phyloP scores from a whole-genome alignment of 257 asterid species.

The Solanum pinnatisectum region DNA sequence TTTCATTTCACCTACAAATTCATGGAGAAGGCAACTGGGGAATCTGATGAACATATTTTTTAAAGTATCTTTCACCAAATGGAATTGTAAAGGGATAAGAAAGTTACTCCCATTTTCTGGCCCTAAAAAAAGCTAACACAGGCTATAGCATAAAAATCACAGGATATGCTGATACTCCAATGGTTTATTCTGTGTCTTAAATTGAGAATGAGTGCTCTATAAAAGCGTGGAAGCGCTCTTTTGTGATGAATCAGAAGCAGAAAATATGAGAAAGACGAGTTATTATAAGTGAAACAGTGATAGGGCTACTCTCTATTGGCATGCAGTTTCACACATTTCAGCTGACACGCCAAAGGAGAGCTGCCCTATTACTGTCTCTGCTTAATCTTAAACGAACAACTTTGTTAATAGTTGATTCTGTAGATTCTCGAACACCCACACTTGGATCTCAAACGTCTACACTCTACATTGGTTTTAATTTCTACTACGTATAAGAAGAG shows the following conservation, averaged over 20 bases:
- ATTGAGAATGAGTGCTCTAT: not conserved
- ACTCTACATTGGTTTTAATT: not conserved
- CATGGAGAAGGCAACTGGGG: slow-evolving; percentile 8
- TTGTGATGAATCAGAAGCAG: not conserved
- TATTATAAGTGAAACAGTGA: slow-evolving; percentile 26
- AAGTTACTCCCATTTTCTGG: slow-evolving; percentile 10
- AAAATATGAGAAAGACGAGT: not conserved
- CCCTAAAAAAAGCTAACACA: not conserved
- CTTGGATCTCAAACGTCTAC: not conserved
- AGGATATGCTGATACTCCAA: slow-evolving; percentile 31
- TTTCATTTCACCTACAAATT: not conserved
- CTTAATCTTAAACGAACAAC: slow-evolving; percentile 3
- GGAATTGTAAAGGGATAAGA: slow-evolving; percentile 1
- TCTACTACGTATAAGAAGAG: not conserved
- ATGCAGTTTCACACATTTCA: not conserved
- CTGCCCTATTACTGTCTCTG: slow-evolving; percentile 46
- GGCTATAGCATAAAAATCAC: not conserved
- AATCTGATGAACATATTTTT: not conserved
- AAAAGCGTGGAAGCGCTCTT: not conserved
- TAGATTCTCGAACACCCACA: not conserved
- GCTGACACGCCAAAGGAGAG: slow-evolving; percentile 60
- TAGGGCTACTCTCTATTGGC: slow-evolving; percentile 50
- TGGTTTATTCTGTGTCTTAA: slow-evolving; percentile 22
- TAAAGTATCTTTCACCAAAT: not conserved
- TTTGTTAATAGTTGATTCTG: not conserved